These are phyloP conservation scores for Scheffersomyces insectosa DNA, from an alignment of 1,139 yeast genomes.

Conservation along the genomic window DNA sequence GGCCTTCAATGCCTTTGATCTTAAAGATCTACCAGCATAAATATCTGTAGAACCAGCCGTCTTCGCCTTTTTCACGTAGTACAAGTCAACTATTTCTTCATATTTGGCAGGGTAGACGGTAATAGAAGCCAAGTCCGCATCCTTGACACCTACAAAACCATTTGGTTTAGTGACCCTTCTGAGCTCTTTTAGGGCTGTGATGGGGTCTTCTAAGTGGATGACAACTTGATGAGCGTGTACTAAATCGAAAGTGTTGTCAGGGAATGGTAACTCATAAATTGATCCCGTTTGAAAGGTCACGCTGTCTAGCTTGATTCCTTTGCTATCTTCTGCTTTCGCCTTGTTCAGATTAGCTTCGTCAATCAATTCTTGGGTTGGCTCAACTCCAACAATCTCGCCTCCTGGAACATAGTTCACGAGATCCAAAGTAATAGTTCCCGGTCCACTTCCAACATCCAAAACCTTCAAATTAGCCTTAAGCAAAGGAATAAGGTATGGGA, in stretches of 20 bases:
- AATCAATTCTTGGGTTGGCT: conserved; percentile 30
- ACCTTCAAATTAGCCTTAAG: conserved; percentile 25
- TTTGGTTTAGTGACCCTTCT: conserved; percentile 9
- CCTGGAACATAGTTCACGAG: conserved; percentile 28
- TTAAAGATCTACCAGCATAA: conserved; percentile 17
- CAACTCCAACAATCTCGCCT: conserved; percentile 35
- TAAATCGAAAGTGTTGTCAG: conserved; percentile 38
- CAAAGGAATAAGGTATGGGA: conserved; percentile 27
- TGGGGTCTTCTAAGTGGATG: conserved; percentile 35
- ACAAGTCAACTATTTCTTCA: conserved; percentile 9
- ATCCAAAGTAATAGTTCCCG: conserved; percentile 41
- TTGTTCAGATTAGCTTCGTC: conserved; percentile 21
- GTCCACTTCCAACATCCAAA: conserved; percentile 47
- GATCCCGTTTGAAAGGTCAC: conserved; percentile 31
- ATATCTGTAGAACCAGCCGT: conserved; percentile 14
- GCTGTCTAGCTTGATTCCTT: conserved; percentile 15
- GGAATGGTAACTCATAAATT: conserved; percentile 31
- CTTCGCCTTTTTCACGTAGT: conserved; percentile 7
- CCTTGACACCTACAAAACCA: conserved; percentile 27
- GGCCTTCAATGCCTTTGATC: conserved; percentile 18
- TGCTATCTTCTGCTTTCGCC: not conserved
- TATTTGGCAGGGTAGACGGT: conserved; percentile 23
- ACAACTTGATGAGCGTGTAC: conserved; percentile 42
- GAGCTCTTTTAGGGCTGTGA: conserved; percentile 8
- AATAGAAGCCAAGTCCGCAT: conserved; percentile 25